Conservation (phyloP, 2,329 filamentous ascomycete species). For the Beauveria bassiana region DNA sequence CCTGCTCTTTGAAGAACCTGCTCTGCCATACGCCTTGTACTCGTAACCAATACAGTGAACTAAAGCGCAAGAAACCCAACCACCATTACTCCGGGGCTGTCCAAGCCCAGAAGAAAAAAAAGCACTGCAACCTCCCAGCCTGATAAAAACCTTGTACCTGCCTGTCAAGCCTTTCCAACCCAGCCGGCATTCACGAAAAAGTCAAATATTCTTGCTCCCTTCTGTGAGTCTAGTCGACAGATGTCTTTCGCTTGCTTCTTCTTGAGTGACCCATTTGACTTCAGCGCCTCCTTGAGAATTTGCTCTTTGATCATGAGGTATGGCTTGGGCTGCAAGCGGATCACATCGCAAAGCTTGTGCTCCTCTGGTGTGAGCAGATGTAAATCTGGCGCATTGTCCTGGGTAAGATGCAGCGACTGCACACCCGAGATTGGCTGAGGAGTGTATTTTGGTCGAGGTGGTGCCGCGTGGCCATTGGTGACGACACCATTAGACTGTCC, state of each 20-base stretch:
- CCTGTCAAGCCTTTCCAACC: constrained; percentile 67
- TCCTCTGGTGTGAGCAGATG: constrained; percentile 84
- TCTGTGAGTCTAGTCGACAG: constrained; percentile 73
- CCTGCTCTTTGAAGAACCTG: not conserved
- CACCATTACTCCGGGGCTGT: not conserved
- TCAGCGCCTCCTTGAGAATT: constrained; percentile 83
- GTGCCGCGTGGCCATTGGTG: constrained; percentile 26
- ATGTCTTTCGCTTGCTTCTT: constrained; percentile 91
- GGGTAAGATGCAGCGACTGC: constrained; percentile 58
- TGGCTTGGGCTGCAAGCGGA: constrained; percentile 85
- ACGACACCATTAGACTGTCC: constrained; percentile 35
- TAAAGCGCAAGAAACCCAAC: not conserved
- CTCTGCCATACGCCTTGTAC: not conserved
- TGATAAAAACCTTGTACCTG: not conserved
- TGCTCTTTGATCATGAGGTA: constrained; percentile 93
- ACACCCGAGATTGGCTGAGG: constrained; percentile 53
- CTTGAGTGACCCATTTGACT: constrained; percentile 79
- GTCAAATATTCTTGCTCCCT: constrained; percentile 81
- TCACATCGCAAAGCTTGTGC: constrained; percentile 72
- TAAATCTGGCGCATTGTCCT: constrained; percentile 71
- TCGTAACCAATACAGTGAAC: not conserved
- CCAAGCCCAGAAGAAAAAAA: not conserved
- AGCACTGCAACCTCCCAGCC: not conserved
- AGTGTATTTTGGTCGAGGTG: constrained; percentile 42
- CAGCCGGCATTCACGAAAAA: constrained; percentile 91